These are phyloP conservation scores for Leccinum aurantiacum DNA, from an alignment of 768 basidiomycete genomes.

Conservation along the genomic window DNA sequence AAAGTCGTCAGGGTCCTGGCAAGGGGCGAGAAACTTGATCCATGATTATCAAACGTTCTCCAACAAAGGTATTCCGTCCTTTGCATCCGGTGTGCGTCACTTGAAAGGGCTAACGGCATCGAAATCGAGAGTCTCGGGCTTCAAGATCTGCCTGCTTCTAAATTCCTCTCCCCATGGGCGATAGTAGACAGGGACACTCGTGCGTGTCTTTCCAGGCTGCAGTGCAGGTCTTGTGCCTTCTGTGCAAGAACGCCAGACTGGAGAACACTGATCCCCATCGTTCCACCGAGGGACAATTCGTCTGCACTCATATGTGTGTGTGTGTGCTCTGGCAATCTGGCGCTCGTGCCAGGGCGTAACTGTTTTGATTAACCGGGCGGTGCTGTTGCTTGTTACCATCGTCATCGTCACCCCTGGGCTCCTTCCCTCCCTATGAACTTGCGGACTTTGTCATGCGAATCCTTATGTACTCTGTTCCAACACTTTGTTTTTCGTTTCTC, in stretches of 20 bases:
- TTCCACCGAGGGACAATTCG: slow-evolving; percentile 23
- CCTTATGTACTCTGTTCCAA: slow-evolving; percentile 25
- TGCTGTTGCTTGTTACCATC: slow-evolving; percentile 17
- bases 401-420: slow-evolving; percentile 7
- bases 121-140: slow-evolving; percentile 20
- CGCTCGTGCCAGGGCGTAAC: slow-evolving; percentile 19
- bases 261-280: slow-evolving; percentile 18
- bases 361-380: slow-evolving; percentile 22
- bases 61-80: slow-evolving; percentile 12
- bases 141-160: slow-evolving; percentile 21
- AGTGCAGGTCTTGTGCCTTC: slow-evolving; percentile 15
- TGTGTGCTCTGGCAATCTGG: slow-evolving; percentile 18
- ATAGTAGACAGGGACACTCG: slow-evolving; percentile 22
- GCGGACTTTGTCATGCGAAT: slow-evolving; percentile 31
- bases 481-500: background rate
- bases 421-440: slow-evolving; percentile 11
- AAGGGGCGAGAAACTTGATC: slow-evolving; percentile 81
- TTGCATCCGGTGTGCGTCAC: background rate
- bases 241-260: slow-evolving; percentile 18
- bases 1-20: slow-evolving; percentile 79
- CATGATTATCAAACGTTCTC: slow-evolving; percentile 13
- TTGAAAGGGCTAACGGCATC: background rate
- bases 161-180: slow-evolving; percentile 12
- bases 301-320: slow-evolving; percentile 24
- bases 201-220: slow-evolving; percentile 26